Percentiles rank a stretch among this genome's conserved stretches.
Conservation (phyloP, 176 grass and related monocot genomes). For the Avena insularis region DNA sequence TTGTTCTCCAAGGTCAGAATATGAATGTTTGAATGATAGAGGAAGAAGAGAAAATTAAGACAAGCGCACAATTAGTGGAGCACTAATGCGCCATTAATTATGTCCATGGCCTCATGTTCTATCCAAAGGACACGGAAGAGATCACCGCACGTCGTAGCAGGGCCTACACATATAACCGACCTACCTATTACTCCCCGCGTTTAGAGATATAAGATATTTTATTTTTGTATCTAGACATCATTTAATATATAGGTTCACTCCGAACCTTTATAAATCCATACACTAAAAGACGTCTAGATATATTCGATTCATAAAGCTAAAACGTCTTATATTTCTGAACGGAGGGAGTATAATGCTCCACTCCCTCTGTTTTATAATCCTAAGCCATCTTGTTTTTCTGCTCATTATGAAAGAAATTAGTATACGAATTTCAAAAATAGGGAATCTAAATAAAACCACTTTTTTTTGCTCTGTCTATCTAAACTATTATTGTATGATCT, state of each 20-base stretch:
- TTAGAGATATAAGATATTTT: too few relatives aligned
- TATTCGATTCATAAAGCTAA: too few relatives aligned
- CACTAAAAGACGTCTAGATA: too few relatives aligned
- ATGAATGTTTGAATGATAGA: not conserved
- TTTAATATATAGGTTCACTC: too few relatives aligned
- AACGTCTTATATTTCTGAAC: too few relatives aligned
- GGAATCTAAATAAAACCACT: too few relatives aligned
- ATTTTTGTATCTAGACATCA: too few relatives aligned
- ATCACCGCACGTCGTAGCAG: slow-evolving; percentile 5
- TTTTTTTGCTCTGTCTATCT: not conserved
- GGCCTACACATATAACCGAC: not conserved
- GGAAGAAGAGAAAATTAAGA: not conserved
- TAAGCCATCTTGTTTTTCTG: not conserved
- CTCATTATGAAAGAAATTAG: not conserved
- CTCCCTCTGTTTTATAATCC: not conserved
- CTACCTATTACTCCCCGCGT: too few relatives aligned
- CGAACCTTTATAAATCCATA: too few relatives aligned
- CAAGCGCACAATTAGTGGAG: not conserved
- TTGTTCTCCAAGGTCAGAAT: not conserved
- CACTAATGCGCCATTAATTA: not conserved
- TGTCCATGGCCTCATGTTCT: not conserved
- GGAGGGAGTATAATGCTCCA: not conserved
- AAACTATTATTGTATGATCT: not conserved
- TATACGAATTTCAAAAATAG: not conserved
- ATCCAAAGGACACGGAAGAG: slow-evolving; percentile 2